Percentiles rank a stretch among this genome's conserved stretches.
phyloP scores from a whole-genome alignment of 345 rosid genomes.

The Dipteronia dyeriana region DNA sequence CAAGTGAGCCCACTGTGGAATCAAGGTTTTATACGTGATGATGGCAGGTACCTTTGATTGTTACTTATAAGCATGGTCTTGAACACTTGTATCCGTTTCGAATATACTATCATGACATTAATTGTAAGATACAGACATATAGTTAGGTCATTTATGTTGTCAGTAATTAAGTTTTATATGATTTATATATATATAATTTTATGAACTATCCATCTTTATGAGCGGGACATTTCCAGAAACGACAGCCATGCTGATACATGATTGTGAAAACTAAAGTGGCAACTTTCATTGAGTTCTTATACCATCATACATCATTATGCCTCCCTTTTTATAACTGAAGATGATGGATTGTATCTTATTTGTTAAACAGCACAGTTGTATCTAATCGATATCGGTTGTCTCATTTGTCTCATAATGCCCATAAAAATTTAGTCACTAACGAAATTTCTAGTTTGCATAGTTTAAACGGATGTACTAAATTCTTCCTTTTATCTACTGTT shows the following conservation, averaged over 20 bases:
- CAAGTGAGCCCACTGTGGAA: constrained; percentile 95
- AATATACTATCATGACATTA: background rate
- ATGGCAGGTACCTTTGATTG: constrained; percentile 55
- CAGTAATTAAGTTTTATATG: background rate
- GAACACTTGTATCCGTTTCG: constrained; percentile 9
- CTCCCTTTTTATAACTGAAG: background rate
- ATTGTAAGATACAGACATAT: background rate
- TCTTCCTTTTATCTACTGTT: background rate
- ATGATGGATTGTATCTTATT: background rate
- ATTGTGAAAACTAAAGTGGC: background rate
- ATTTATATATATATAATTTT: background rate
- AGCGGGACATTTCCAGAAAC: background rate
- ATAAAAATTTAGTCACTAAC: background rate
- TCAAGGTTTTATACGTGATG: constrained; percentile 87
- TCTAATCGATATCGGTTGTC: background rate
- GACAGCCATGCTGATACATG: background rate
- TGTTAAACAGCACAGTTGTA: background rate
- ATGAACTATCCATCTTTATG: background rate
- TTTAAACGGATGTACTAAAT: background rate
- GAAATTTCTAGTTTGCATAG: background rate
- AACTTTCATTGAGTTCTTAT: background rate
- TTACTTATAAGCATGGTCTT: constrained; percentile 2
- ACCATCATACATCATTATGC: background rate
- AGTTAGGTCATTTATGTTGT: background rate
- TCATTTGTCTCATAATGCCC: background rate